Percentiles rank a stretch among this genome's conserved stretches.
Conservation (phyloP, 768 basidiomycete genomes). For the Phlebiopsis gigantea region DNA sequence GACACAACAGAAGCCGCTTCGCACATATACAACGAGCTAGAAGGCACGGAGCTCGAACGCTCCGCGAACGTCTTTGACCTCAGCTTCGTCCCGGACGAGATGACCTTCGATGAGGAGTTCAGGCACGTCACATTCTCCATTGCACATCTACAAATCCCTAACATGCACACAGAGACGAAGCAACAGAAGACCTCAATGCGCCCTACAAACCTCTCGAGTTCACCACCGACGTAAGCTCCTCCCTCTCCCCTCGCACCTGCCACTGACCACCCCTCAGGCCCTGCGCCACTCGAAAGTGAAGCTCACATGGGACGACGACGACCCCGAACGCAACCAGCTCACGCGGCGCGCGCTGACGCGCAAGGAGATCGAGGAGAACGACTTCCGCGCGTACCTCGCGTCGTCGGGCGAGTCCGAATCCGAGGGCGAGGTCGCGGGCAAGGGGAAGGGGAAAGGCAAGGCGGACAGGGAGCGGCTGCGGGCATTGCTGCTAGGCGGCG, state of each 20-base stretch:
- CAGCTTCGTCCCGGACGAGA: slow-evolving; percentile 87
- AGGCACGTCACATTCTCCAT: slow-evolving; percentile 41
- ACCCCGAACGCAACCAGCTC: slow-evolving; percentile 75
- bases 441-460: slow-evolving; percentile 42
- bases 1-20: slow-evolving; percentile 71
- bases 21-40: slow-evolving; percentile 79
- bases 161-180: slow-evolving; percentile 71
- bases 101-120: slow-evolving; percentile 76
- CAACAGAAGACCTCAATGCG: slow-evolving; percentile 54
- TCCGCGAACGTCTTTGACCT: slow-evolving; percentile 96
- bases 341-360: slow-evolving; percentile 74
- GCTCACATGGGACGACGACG: slow-evolving; percentile 98
- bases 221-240: slow-evolving; percentile 67
- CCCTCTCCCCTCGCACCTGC: background rate
- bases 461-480: slow-evolving; percentile 67
- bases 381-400: slow-evolving; percentile 59
- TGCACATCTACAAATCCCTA: background rate
- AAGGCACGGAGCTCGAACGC: slow-evolving; percentile 93
- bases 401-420: slow-evolving; percentile 50
- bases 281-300: slow-evolving; percentile 97
- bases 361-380: slow-evolving; percentile 87
- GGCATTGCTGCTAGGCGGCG: slow-evolving; percentile 64
- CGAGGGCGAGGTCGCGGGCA: slow-evolving; percentile 65
- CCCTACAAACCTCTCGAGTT: slow-evolving; percentile 81
- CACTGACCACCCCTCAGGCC: slow-evolving; percentile 32